phyloP scores from a whole-genome alignment of 2,329 filamentous ascomycete genomes.

The Dendryphion nanum region DNA sequence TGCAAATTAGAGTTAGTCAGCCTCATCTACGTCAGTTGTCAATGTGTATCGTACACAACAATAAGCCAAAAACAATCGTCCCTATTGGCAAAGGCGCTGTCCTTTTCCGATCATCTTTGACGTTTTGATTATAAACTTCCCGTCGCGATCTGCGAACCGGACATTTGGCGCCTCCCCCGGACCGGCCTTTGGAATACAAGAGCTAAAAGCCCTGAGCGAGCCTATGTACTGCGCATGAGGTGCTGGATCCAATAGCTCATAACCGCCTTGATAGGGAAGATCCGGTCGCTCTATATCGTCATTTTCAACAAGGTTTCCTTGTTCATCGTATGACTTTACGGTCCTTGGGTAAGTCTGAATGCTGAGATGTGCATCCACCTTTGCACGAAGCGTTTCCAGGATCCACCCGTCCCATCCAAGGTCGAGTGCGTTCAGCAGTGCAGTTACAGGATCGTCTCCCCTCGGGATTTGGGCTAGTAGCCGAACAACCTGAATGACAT shows the following conservation, averaged over 20 bases:
- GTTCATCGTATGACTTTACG: background rate
- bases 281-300: background rate
- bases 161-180: background rate
- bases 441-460: too few species aligned
- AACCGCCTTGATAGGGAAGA: background rate
- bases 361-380: background rate
- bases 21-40: too few species aligned
- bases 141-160: background rate
- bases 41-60: too few species aligned
- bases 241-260: background rate
- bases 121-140: background rate
- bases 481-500: too few species aligned
- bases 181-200: background rate
- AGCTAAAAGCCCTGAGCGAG: background rate
- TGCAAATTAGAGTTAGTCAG: too few species aligned
- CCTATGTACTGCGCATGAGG: background rate
- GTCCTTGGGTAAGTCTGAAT: background rate
- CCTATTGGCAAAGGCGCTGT: too few species aligned
- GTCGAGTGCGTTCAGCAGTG: too few species aligned
- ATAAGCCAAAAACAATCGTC: too few species aligned
- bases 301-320: background rate
- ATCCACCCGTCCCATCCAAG: constrained; percentile 1
- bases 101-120: too few species aligned
- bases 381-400: constrained; percentile 1
- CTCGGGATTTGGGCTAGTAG: too few species aligned